Base-by-base conservation (phyloP, 345 rosid species). In the Aquilaria malaccensis region DNA sequence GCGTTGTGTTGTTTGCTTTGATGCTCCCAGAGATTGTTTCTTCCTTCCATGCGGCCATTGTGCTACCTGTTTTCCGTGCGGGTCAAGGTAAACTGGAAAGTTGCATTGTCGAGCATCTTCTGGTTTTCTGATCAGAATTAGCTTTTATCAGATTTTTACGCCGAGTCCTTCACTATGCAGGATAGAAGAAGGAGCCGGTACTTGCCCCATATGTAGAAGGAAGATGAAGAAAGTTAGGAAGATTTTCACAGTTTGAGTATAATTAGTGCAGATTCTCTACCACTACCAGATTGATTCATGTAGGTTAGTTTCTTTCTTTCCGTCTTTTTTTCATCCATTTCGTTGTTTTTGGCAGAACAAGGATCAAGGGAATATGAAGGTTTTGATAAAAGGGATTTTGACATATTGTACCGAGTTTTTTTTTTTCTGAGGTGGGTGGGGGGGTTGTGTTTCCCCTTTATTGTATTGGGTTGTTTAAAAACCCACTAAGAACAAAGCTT, bases 41-140 rank as follows among this genome's bases (percentile, higher is more conserved):
- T 85, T 85, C 68, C 84, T 85, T 62, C 91, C 91, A 2, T 85
- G 91, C 46, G 88, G 86, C n/a, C 91, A 85, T 57, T 76, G 77
- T 54, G 84, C 79, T 3, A 70, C 86, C 32, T 85, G 91, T 72
- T 83, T 77, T 60, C 66, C 76, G 4, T 83, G 88, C 50, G 88
- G 80, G 75, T 63, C 77, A 58, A 85, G 91, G 91, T 80, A 79
- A 56, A 15, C 10, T 7, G 33, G 29, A 10, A 5, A 49, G 55
- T 48, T 14, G 30, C 15, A 2, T 32, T 13, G 22, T 57, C 29
- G 22, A 32, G 33, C 59, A 49, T 32, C 55, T 9, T 22, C 9
- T 45, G 11, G 22, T 57, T 58, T 0, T 56, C 5, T 2, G 14
- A 6, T 15, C 5, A 45, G 15, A 59, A 12, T 57, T 9, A n/a